These are phyloP conservation scores for Persicaria maculosa DNA, from an alignment of 148 eudicot genomes.

Conservation along the genomic window DNA sequence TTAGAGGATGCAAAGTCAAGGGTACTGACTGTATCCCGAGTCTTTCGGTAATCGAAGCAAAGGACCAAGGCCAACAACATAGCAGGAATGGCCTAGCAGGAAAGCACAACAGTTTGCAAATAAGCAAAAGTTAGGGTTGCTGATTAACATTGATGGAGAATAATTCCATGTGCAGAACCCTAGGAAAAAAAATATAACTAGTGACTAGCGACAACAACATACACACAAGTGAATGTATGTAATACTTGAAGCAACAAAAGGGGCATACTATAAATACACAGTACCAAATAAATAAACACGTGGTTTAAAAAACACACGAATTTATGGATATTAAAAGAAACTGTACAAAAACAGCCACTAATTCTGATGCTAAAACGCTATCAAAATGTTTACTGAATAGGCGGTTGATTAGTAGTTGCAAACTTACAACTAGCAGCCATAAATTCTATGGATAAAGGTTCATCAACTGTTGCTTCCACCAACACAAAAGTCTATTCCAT, in stretches of 20 bases:
- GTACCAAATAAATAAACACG: background rate
- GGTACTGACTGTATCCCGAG: slow-evolving; percentile 32
- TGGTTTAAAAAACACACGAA: too few species aligned
- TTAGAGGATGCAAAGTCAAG: slow-evolving; percentile 47
- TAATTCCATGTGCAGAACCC: background rate
- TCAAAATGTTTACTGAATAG: background rate
- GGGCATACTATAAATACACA: background rate
- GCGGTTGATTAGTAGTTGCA: background rate
- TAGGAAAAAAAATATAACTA: background rate
- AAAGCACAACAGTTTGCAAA: background rate
- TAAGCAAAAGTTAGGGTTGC: background rate
- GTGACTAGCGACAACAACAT: background rate
- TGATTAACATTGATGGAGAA: background rate
- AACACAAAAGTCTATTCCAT: background rate
- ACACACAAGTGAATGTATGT: background rate
- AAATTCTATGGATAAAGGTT: background rate
- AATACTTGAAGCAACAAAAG: background rate
- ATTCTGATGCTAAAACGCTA: background rate
- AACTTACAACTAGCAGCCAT: background rate
- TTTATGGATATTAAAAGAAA: too few species aligned
- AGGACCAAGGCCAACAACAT: slow-evolving; percentile 93
- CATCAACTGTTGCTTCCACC: background rate
- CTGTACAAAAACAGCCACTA: too few species aligned
- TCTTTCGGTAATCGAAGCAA: slow-evolving; percentile 79
- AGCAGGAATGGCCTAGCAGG: slow-evolving; percentile 85